These are phyloP conservation scores for Malus hybrid DNA, from an alignment of 331 rosid species.

Conservation along the genomic window DNA sequence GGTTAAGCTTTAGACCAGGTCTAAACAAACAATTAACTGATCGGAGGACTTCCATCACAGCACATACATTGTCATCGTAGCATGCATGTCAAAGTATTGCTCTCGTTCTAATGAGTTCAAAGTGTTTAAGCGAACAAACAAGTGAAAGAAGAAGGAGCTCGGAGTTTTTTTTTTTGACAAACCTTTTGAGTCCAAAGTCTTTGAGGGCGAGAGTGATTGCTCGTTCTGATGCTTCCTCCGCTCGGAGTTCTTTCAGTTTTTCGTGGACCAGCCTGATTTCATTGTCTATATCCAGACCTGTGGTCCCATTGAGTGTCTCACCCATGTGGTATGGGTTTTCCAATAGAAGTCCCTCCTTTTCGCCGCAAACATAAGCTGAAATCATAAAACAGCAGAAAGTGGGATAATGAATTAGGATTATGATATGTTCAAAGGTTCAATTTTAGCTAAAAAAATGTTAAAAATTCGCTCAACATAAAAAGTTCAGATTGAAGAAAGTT, in stretches of 20 bases:
- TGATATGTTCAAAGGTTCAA: no score
- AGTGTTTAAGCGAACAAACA: not conserved
- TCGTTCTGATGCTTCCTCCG: conserved; percentile 28
- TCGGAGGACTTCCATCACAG: not conserved
- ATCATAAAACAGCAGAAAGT: not conserved
- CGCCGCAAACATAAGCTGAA: conserved; percentile 77
- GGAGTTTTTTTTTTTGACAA: not conserved
- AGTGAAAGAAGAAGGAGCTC: not conserved
- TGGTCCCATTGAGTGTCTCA: conserved; percentile 52
- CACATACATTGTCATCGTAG: not conserved
- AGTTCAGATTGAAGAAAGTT: not conserved
- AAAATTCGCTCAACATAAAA: not conserved
- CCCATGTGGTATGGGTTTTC: conserved; percentile 51
- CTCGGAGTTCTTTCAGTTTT: conserved; percentile 30
- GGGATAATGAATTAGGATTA: not conserved
- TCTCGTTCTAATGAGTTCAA: not conserved
- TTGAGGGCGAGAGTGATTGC: conserved; percentile 46
- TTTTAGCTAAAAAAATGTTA: no score
- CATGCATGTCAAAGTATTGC: not conserved
- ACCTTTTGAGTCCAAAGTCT: conserved; percentile 64
- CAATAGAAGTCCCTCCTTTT: conserved; percentile 47
- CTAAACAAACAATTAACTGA: not conserved
- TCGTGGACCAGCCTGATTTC: conserved; percentile 38
- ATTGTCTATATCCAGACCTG: conserved; percentile 38
- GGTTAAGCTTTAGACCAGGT: no score